Conservation (phyloP, 2,329 filamentous ascomycete genomes). For the Plenodomus tracheiphilus region DNA sequence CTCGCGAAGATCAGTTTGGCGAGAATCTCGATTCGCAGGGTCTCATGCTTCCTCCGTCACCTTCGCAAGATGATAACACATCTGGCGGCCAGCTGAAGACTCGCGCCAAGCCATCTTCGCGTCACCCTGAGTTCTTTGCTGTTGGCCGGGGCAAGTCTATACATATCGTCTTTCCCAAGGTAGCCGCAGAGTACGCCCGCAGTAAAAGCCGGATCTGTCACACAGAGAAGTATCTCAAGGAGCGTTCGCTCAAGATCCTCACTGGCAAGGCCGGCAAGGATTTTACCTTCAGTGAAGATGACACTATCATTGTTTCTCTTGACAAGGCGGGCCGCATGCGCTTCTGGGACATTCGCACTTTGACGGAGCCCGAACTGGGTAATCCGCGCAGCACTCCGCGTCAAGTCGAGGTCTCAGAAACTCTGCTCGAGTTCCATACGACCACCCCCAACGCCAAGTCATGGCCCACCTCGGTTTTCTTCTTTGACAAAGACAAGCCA, state of each 20-base stretch:
- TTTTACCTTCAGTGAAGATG: constrained; percentile 96
- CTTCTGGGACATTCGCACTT: constrained; percentile 93
- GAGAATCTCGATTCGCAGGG: constrained; percentile 84
- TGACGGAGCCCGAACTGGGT: constrained; percentile 59
- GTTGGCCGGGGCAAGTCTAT: constrained; percentile 96
- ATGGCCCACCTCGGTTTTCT: constrained; percentile 93
- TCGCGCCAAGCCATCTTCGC: constrained; percentile 84
- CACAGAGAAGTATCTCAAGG: constrained; percentile 82
- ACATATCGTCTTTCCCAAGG: constrained; percentile 73
- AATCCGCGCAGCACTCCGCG: constrained; percentile 47
- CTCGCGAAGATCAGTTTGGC: constrained; percentile 61
- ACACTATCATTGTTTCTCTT: constrained; percentile 88
- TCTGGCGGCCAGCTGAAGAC: constrained; percentile 95
- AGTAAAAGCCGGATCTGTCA: constrained; percentile 67
- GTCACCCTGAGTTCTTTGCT: constrained; percentile 90
- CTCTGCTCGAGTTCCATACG: constrained; percentile 83
- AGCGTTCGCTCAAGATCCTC: constrained; percentile 89
- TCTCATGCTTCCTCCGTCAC: constrained; percentile 85
- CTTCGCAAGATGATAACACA: constrained; percentile 83
- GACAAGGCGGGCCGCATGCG: constrained; percentile 96
- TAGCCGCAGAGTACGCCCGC: constrained; percentile 57
- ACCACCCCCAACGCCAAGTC: constrained; percentile 89
- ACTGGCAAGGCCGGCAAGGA: constrained; percentile 98
- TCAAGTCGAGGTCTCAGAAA: constrained; percentile 78
- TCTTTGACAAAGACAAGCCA: constrained; percentile 93